Percentiles rank a stretch among this genome's conserved stretches.
Conservation (phyloP, 108 stramenopile species). For the Nitzschia palea region DNA sequence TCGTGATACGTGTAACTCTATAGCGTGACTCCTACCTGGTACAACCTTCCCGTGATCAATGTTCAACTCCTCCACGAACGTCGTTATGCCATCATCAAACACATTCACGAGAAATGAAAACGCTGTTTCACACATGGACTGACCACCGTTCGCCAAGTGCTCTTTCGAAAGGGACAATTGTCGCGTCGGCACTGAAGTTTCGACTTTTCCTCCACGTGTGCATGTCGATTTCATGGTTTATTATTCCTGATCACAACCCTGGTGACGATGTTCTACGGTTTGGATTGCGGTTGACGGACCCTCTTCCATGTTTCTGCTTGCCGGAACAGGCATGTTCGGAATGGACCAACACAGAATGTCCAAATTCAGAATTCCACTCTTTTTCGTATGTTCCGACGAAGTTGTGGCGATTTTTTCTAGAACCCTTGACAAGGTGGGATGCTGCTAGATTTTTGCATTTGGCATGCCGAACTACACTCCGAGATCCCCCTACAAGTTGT, state of each 20-base stretch:
- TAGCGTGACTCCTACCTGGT: no score
- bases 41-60: no score
- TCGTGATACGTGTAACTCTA: no score
- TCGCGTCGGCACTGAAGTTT: conserved; percentile 15
- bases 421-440: conserved; percentile 84
- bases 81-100: no score
- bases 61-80: no score
- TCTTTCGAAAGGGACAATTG: no score
- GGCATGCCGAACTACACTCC: conserved; percentile 46
- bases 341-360: no score
- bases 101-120: no score
- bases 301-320: conserved; percentile 52
- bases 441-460: conserved; percentile 75
- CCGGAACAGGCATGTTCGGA: conserved; percentile 49
- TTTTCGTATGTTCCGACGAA: conserved; percentile 8
- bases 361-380: no score
- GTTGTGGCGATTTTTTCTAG: conserved; percentile 53
- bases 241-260: conserved; percentile 53
- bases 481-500: conserved; percentile 37
- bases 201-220: conserved; percentile 49
- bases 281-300: conserved; percentile 47
- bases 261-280: conserved; percentile 56
- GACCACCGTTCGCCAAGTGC: no score
- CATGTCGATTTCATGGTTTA: conserved; percentile 56
- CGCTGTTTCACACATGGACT: no score